Percentiles rank a stretch among this genome's conserved stretches.
Conservation (phyloP, 108 stramenopile genomes). For the Fragilaria crotonensis region DNA sequence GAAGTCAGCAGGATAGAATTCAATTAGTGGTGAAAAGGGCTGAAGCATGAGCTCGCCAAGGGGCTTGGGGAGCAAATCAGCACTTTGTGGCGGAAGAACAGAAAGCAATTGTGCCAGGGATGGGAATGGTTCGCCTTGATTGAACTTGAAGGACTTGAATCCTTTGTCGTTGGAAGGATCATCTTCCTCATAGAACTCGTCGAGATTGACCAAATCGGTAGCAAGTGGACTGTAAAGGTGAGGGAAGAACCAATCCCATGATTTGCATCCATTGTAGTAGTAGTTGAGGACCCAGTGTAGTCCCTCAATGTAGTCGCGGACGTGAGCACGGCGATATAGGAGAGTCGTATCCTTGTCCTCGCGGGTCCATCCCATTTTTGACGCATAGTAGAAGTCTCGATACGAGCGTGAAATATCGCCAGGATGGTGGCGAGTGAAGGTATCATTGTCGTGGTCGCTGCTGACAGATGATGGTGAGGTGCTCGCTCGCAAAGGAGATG, state of each 20-base stretch:
- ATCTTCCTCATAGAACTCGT: slow-evolving; percentile 63
- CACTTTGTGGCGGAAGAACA: slow-evolving; percentile 92
- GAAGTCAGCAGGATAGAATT: slow-evolving; percentile 87
- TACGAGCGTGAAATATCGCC: slow-evolving; percentile 69
- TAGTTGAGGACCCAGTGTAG: slow-evolving; percentile 93
- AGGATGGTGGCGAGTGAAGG: slow-evolving; percentile 59
- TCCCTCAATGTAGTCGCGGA: slow-evolving; percentile 84
- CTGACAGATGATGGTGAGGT: no score
- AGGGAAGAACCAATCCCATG: slow-evolving; percentile 98
- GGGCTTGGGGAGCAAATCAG: slow-evolving; percentile 76
- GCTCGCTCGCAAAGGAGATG: slow-evolving; percentile 2
- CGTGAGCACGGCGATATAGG: slow-evolving; percentile 62
- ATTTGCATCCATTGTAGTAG: slow-evolving; percentile 92
- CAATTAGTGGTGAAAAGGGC: slow-evolving; percentile 75
- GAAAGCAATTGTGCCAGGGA: slow-evolving; percentile 93
- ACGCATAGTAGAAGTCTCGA: slow-evolving; percentile 91
- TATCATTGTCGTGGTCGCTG: slow-evolving; percentile 36
- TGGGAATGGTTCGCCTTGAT: slow-evolving; percentile 77
- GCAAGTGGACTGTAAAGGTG: slow-evolving; percentile 90
- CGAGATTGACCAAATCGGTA: slow-evolving; percentile 88
- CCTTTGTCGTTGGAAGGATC: slow-evolving; percentile 53
- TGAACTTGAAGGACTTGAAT: slow-evolving; percentile 58
- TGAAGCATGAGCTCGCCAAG: slow-evolving; percentile 89
- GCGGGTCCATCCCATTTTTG: slow-evolving; percentile 75
- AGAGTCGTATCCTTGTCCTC: slow-evolving; percentile 56